phyloP scores from a whole-genome alignment of 2,329 filamentous ascomycete genomes.

The Rhytidhysteron rufulum region DNA sequence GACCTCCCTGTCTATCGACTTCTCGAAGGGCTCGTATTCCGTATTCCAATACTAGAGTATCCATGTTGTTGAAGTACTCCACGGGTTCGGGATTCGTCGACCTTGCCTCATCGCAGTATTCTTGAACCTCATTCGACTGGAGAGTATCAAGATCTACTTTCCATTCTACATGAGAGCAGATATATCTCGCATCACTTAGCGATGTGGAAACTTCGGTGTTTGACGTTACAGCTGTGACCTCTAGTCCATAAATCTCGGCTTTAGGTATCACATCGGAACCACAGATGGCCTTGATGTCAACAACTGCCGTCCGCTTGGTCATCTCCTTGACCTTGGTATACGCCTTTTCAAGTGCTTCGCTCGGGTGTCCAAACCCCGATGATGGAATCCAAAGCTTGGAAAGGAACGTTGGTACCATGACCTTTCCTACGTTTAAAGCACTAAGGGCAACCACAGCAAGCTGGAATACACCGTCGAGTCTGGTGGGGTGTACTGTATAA shows the following conservation, averaged over 20 bases:
- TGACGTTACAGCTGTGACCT: not conserved
- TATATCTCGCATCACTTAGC: not conserved
- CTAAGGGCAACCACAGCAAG: constrained; percentile 1
- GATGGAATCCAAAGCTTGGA: constrained; percentile 4
- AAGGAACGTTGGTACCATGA: constrained; percentile 3
- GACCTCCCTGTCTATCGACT: not conserved
- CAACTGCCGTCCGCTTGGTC: not conserved
- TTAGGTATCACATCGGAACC: not conserved
- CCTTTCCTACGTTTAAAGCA: not conserved
- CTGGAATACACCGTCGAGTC: constrained; percentile 6
- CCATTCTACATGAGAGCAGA: constrained; percentile 4
- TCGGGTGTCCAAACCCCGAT: constrained; percentile 2
- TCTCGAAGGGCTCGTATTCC: not conserved
- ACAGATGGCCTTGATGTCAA: not conserved
- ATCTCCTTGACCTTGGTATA: constrained; percentile 1
- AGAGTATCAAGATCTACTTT: constrained; percentile 2
- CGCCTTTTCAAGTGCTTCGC: not conserved
- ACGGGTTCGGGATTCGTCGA: not conserved
- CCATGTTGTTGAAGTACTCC: not conserved
- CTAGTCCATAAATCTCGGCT: not conserved
- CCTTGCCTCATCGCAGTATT: not conserved
- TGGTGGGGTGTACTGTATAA: constrained; percentile 1
- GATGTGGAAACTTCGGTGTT: not conserved
- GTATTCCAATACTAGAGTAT: not conserved
- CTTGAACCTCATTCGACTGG: not conserved